A percentile compares a stretch with the other conserved stretches of the same genome.
Conservation (phyloP, 495 filamentous ascomycete genomes). For the Aspergillus ellipticus region DNA sequence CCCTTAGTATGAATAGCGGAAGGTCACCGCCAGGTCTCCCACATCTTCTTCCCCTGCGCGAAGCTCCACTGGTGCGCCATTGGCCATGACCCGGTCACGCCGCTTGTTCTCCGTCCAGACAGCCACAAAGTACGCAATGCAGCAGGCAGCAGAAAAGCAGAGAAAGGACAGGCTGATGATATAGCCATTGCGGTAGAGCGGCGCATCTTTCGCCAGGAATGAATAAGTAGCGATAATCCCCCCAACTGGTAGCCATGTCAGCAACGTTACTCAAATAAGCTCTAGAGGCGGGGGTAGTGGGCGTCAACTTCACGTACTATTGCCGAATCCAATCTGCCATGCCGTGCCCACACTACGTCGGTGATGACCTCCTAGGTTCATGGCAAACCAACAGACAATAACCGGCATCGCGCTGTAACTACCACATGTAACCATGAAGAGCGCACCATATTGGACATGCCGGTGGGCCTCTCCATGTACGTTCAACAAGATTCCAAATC, state of each 20-base stretch:
- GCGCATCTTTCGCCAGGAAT: constrained; percentile 70
- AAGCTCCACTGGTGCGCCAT: constrained; percentile 17
- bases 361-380: constrained; percentile 88
- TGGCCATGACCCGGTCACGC: constrained; percentile 38
- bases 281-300: constrained; percentile 82
- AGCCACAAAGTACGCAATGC: constrained; percentile 56
- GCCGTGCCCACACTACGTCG: constrained; percentile 77
- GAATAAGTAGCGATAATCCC: constrained; percentile 87
- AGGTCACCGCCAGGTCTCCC: constrained; percentile 41
- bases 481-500: constrained; percentile 68
- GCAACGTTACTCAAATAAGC: constrained; percentile 25
- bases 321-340: constrained; percentile 92
- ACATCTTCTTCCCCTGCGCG: constrained; percentile 30
- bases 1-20: constrained; percentile 36
- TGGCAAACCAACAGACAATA: constrained; percentile 88
- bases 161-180: constrained; percentile 73
- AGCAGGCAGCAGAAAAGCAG: constrained; percentile 58
- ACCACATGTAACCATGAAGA: constrained; percentile 66
- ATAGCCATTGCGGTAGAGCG: constrained; percentile 66
- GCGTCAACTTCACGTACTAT: constrained; percentile 45
- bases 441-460: constrained; percentile 63
- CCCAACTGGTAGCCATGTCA: constrained; percentile 41
- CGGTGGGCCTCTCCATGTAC: constrained; percentile 54
- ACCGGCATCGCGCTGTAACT: constrained; percentile 75
- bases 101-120: constrained; percentile 63